Evolutionary conservation across 2,329 filamentous ascomycete species (phyloP).

Genomic region (Fusarium dimerum): DNA sequence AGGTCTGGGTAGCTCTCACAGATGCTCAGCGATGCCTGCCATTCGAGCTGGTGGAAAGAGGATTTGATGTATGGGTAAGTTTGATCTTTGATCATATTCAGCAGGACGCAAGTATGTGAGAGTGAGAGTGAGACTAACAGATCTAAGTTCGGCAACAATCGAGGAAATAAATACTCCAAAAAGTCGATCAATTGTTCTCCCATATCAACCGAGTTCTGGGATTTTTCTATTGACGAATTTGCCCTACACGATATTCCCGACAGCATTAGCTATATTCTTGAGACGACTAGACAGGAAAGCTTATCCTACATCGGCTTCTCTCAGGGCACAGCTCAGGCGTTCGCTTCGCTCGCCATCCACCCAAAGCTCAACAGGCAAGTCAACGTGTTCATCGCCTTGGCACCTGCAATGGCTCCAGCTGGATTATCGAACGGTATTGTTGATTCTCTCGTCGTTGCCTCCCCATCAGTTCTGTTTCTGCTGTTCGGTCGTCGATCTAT

Average conservation of each 20-base stretch:
- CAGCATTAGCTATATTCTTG: constrained; percentile 87
- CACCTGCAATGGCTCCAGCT: constrained; percentile 93
- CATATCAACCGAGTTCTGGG: constrained; percentile 80
- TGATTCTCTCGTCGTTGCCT: constrained; percentile 89
- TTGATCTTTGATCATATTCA: constrained; percentile 9
- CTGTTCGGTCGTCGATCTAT: constrained; percentile 92
- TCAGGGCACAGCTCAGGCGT: constrained; percentile 94
- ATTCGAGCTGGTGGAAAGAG: constrained; percentile 84
- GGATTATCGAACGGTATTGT: constrained; percentile 89
- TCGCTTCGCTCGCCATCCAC: constrained; percentile 89
- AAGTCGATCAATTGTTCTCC: constrained; percentile 81
- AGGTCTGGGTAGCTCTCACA: constrained; percentile 95
- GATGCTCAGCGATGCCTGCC: constrained; percentile 84
- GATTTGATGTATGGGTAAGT: constrained; percentile 92
- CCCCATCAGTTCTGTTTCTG: constrained; percentile 87
- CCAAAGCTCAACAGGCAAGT: constrained; percentile 89
- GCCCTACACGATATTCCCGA: constrained; percentile 97
- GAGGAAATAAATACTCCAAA: constrained; percentile 98
- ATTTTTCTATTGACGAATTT: constrained; percentile 98
- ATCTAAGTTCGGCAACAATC: constrained; percentile 83
- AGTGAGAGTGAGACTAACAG: constrained; percentile 35
- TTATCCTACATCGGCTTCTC: constrained; percentile 97
- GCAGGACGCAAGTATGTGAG: background rate
- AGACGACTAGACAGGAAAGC: constrained; percentile 77
- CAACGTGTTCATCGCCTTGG: constrained; percentile 93